Conservation (phyloP, 257 asterid species). For the Galeopsis tetrahit region DNA sequence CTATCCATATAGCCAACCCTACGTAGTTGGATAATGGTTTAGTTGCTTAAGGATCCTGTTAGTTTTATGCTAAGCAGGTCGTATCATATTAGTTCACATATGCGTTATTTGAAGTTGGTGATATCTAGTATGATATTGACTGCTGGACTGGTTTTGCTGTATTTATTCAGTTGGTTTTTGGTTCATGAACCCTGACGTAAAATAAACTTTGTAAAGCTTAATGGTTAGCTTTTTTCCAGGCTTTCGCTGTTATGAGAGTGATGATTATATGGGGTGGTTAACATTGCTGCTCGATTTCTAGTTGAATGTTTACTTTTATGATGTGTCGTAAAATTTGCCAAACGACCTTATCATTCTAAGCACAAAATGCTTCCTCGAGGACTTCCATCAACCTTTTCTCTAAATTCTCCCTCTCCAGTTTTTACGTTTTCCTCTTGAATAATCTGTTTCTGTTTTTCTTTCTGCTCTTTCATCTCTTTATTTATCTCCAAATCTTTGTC, state of each 20-base stretch:
- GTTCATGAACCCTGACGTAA: background rate
- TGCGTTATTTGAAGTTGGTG: slow-evolving; percentile 18
- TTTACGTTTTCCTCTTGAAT: slow-evolving; percentile 8
- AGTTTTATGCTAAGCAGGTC: slow-evolving; percentile 11
- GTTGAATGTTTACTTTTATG: slow-evolving; percentile 1
- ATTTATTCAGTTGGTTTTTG: background rate
- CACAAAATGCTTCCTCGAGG: background rate
- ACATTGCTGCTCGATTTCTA: background rate
- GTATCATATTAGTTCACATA: background rate
- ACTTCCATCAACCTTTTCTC: slow-evolving; percentile 10
- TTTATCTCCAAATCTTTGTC: background rate
- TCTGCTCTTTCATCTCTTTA: slow-evolving; percentile 1
- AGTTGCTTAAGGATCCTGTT: background rate
- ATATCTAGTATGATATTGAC: background rate
- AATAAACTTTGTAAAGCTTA: background rate
- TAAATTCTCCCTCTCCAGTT: background rate
- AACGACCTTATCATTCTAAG: background rate
- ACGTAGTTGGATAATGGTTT: background rate
- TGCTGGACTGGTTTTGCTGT: background rate
- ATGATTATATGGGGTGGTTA: background rate
- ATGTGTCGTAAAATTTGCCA: background rate
- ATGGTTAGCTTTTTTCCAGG: slow-evolving; percentile 3
- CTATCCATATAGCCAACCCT: background rate
- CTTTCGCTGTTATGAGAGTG: slow-evolving; percentile 1
- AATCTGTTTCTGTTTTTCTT: background rate